Evolutionary conservation across 257 asterid species (phyloP).

Genomic region (Nicotiana attenuata): DNA sequence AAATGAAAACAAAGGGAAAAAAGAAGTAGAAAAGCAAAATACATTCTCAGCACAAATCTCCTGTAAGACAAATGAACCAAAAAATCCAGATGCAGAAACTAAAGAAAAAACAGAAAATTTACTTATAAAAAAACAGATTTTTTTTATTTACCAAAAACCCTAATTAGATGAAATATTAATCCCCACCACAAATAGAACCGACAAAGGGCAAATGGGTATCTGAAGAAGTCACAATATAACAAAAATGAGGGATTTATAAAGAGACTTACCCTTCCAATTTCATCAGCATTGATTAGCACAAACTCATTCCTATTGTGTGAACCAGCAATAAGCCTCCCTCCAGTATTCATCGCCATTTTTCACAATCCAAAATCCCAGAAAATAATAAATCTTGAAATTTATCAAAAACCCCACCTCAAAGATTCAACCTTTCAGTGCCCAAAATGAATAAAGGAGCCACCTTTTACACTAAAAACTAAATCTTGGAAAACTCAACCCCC

Average conservation of each 20-base stretch:
- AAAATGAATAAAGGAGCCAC: conserved; percentile 21
- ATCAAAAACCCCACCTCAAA: conserved; percentile 35
- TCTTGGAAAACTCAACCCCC: conserved; percentile 32
- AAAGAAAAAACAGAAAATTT: not conserved
- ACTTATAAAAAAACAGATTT: no score
- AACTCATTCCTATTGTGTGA: conserved; percentile 83
- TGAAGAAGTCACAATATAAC: not conserved
- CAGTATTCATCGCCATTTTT: conserved; percentile 62
- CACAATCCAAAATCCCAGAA: conserved; percentile 9
- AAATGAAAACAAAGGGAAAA: not conserved
- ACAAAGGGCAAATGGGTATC: not conserved
- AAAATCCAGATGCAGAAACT: not conserved
- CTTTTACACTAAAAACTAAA: conserved; percentile 34
- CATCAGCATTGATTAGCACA: conserved; percentile 77
- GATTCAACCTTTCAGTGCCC: conserved; percentile 30
- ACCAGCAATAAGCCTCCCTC: conserved; percentile 84
- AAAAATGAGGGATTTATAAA: conserved; percentile 15
- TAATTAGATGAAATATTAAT: not conserved
- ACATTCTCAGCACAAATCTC: not conserved
- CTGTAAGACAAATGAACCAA: not conserved
- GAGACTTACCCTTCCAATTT: conserved; percentile 57
- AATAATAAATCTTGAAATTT: conserved; percentile 22
- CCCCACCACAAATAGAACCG: not conserved
- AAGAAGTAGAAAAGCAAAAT: not conserved
- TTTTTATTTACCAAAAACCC: not conserved